Evolutionary conservation across 257 asterid genomes (phyloP), one percentile per base, ranked within the genome.

Genomic region (Solanum sparsipilum): DNA sequence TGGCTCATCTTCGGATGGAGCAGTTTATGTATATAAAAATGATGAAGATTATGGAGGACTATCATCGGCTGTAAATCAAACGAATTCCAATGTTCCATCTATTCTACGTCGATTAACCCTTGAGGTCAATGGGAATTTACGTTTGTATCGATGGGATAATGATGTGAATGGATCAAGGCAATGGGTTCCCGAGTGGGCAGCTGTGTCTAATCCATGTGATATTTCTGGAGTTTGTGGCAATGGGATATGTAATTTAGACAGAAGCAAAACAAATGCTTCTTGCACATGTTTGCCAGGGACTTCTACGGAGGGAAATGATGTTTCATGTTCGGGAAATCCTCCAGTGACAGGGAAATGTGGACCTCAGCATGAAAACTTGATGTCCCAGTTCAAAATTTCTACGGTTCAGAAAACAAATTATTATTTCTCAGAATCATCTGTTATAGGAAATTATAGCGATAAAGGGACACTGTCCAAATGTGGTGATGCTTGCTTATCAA

Each of bases 171-270:
- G 98, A 13, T 93, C 98, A 2, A 89, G 93, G 13, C 95, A 93
- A 86, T 96, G 98, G 98, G 98, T 93, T 20, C 86, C 97, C 3
- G 99, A 95, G 76, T 95, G 99, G 99, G 98, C 98, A 9, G 98
- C 98, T 0, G 97, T 94, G 48, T 94, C 98, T 21, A 96, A 92
- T 27, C 99, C 96, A 1, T 95, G 99, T 85, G 92, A 88, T 63
- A 94, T 96, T 68, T 94, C 96, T 60, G 99, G 98, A 2, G 91
- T 93, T 38, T 96, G 99, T 48, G 98, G 98, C 72, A 90, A 91
- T 52, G 99, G 98, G 89, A 91, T 95, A 78, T 96, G 99, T 78
- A 89, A 44, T 23, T 84, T 96, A 29, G 98, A 94, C 86, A 88
- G 91, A 86, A 94, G 95, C 89, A 93, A 91, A 93, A 94, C 96